Evolutionary conservation across 495 filamentous ascomycete species (phyloP).

Genomic region (Tuber brumale): DNA sequence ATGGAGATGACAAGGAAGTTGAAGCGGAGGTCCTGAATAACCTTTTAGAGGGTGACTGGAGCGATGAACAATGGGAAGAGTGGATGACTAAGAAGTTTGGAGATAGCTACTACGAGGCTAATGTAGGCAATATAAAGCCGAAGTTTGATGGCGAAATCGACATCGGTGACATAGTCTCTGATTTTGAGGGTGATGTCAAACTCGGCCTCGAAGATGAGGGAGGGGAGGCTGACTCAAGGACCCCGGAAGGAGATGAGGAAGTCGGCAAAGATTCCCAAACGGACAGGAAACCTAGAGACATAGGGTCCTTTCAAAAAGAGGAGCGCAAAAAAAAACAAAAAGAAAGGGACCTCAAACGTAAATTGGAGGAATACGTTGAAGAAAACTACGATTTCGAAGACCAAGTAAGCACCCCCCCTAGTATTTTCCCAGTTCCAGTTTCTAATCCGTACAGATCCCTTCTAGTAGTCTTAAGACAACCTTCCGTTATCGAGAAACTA

Average conservation of each 20-base stretch:
- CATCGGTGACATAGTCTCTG: slow-evolving; percentile 82
- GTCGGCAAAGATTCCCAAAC: slow-evolving; percentile 31
- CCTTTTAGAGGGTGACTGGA: slow-evolving; percentile 78
- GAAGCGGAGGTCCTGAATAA: slow-evolving; percentile 71
- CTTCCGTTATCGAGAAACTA: slow-evolving; percentile 93
- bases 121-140: slow-evolving; percentile 65
- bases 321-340: slow-evolving; percentile 64
- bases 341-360: slow-evolving; percentile 68
- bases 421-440: background rate
- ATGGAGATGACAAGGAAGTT: slow-evolving; percentile 58
- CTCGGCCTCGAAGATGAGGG: slow-evolving; percentile 34
- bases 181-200: slow-evolving; percentile 53
- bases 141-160: slow-evolving; percentile 96
- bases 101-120: slow-evolving; percentile 75
- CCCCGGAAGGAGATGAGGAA: slow-evolving; percentile 14
- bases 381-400: slow-evolving; percentile 67
- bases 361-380: slow-evolving; percentile 82
- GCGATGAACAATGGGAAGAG: slow-evolving; percentile 76
- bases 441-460: slow-evolving; percentile 15
- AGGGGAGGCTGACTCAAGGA: slow-evolving; percentile 39
- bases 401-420: slow-evolving; percentile 50
- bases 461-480: slow-evolving; percentile 44
- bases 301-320: slow-evolving; percentile 59
- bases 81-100: slow-evolving; percentile 84
- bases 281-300: slow-evolving; percentile 52